A percentile compares a stretch with the other conserved stretches of the same genome.
Evolutionary conservation across 2,329 filamentous ascomycete species (phyloP).

Genomic region (Fusarium stilboides): DNA sequence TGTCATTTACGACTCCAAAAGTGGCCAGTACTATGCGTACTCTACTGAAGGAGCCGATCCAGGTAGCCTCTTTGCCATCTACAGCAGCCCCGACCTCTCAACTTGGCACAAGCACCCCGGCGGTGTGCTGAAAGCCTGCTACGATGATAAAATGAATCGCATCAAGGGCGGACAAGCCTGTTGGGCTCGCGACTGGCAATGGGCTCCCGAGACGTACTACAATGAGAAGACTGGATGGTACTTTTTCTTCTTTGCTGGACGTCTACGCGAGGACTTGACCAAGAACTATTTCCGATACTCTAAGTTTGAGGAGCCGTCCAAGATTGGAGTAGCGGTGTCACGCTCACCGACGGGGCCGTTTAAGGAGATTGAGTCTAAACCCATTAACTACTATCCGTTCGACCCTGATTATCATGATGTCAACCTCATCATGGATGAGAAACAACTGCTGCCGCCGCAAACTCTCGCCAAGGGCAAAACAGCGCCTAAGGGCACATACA

Average conservation of each 20-base stretch:
- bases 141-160: constrained; percentile 49
- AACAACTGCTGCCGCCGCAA: constrained; percentile 54
- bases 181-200: constrained; percentile 56
- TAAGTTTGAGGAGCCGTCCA: constrained; percentile 55
- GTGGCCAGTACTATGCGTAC: constrained; percentile 54
- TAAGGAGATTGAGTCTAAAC: constrained; percentile 51
- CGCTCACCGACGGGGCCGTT: constrained; percentile 55
- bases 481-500: constrained; percentile 55
- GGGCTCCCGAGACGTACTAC: constrained; percentile 56
- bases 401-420: constrained; percentile 56
- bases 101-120: constrained; percentile 55
- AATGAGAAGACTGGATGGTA: constrained; percentile 57
- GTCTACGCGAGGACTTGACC: constrained; percentile 52
- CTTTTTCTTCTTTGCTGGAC: constrained; percentile 56
- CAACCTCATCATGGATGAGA: constrained; percentile 57
- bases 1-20: constrained; percentile 52
- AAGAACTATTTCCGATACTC: constrained; percentile 55
- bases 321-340: constrained; percentile 55
- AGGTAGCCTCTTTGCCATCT: constrained; percentile 54
- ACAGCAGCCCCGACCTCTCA: constrained; percentile 55
- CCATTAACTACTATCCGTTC: constrained; percentile 55
- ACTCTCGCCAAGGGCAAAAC: constrained; percentile 47
- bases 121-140: constrained; percentile 54
- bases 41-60: constrained; percentile 56
- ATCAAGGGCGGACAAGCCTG: constrained; percentile 54